Conservation (phyloP, 495 filamentous ascomycete genomes). For the Penicillium soppii region DNA sequence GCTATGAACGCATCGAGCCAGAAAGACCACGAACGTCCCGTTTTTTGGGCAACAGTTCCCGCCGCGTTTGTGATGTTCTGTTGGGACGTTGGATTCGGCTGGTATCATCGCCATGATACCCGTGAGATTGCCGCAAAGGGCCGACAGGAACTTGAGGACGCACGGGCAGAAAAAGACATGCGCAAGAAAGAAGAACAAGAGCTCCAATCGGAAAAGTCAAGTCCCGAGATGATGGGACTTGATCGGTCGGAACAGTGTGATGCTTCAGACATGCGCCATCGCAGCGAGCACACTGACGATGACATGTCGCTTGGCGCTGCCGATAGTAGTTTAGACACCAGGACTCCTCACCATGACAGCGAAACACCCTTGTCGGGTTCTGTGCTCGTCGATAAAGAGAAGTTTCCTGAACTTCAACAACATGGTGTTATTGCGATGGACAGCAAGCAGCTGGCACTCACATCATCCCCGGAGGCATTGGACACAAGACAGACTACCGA, state of each 20-base stretch:
- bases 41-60: slow-evolving; percentile 62
- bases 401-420: slow-evolving; percentile 6
- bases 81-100: slow-evolving; percentile 60
- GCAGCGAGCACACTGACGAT: neutral
- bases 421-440: neutral
- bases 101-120: slow-evolving; percentile 56
- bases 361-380: slow-evolving; percentile 8
- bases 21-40: slow-evolving; percentile 32
- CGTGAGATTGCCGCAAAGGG: slow-evolving; percentile 58
- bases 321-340: neutral
- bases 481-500: neutral
- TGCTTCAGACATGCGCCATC: neutral
- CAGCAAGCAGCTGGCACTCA: neutral
- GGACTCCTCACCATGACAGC: neutral
- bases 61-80: slow-evolving; percentile 62
- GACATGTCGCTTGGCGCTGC: neutral
- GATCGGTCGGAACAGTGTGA: neutral
- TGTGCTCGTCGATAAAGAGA: slow-evolving; percentile 8
- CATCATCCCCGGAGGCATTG: slow-evolving; percentile 5
- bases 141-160: slow-evolving; percentile 47
- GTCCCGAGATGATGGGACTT: neutral
- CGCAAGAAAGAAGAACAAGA: slow-evolving; percentile 13
- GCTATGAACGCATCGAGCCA: slow-evolving; percentile 57
- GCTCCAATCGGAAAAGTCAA: neutral
- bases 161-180: slow-evolving; percentile 38